Conservation (phyloP, 352 stramenopile genomes). For the Proteromonas lacertae region DNA sequence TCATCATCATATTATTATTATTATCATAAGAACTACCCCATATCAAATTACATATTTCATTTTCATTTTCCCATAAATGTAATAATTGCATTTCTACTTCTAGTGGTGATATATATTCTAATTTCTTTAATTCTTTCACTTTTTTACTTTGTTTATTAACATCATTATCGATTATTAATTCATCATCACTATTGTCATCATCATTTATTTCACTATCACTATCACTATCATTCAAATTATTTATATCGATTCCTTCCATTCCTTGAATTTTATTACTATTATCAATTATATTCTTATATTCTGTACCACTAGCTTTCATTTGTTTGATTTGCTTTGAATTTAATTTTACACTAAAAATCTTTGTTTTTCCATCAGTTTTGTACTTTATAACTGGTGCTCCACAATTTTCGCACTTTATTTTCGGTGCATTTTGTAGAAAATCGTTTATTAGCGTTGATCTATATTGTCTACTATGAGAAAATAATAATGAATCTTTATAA, state of each 20-base stretch:
- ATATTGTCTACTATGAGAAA: too few relatives aligned
- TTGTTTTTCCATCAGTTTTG: too few relatives aligned
- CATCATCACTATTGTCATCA: constrained; percentile 11
- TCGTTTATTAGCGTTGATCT: too few relatives aligned
- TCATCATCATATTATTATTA: not conserved
- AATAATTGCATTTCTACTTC: constrained; percentile 75
- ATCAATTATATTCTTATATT: too few relatives aligned
- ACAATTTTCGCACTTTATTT: too few relatives aligned
- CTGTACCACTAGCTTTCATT: too few relatives aligned
- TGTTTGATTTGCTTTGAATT: too few relatives aligned
- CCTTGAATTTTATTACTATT: too few relatives aligned
- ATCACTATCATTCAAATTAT: not conserved
- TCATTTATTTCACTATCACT: not conserved
- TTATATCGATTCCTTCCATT: not conserved
- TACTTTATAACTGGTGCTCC: constrained; percentile 5
- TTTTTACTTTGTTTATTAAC: not conserved
- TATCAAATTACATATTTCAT: constrained; percentile 52
- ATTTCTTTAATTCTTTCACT: constrained; percentile 4
- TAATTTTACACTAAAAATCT: too few relatives aligned
- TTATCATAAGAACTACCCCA: constrained; percentile 24
- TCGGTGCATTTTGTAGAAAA: too few relatives aligned
- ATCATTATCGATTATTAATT: constrained; percentile 12
- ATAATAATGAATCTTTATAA: too few relatives aligned
- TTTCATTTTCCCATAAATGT: constrained; percentile 64
- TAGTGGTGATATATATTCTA: constrained; percentile 65